These are phyloP conservation scores for Stenocarpella maydis DNA, from an alignment of 2,329 filamentous ascomycete species.

Conservation along the genomic window DNA sequence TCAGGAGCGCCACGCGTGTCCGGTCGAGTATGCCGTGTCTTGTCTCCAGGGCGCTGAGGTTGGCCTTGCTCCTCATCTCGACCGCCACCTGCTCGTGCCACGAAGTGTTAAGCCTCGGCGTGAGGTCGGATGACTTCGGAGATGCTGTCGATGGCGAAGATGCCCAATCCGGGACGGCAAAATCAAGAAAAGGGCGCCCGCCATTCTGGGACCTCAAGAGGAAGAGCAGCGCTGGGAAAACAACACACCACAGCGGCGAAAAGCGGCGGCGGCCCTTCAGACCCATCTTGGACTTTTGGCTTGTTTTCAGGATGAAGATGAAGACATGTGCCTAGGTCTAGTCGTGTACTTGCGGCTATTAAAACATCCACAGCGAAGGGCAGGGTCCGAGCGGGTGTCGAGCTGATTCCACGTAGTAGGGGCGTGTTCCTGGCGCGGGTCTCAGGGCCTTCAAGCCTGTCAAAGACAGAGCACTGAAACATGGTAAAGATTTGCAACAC, in stretches of 20 bases:
- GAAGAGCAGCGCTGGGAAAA: neutral
- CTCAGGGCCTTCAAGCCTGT: neutral
- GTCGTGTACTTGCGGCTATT: neutral
- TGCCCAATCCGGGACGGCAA: neutral
- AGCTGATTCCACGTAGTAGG: neutral
- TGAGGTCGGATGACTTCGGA: neutral
- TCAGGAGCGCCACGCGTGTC: conserved; percentile 56
- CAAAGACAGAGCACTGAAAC: neutral
- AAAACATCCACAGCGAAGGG: neutral
- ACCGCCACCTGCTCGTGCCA: conserved; percentile 18
- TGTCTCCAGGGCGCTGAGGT: conserved; percentile 8
- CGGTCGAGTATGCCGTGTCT: conserved; percentile 6
- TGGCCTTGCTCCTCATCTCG: neutral
- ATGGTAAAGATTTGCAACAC: neutral
- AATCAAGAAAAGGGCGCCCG: neutral
- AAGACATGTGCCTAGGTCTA: neutral
- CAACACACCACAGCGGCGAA: neutral
- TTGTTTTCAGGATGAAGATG: neutral
- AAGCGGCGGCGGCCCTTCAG: neutral
- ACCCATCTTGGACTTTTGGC: neutral
- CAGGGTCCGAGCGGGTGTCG: neutral
- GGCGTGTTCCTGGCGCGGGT: neutral
- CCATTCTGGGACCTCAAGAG: neutral
- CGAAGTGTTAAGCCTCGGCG: conserved; percentile 17
- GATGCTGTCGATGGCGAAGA: neutral